Evolutionary conservation across 2,329 filamentous ascomycete species (phyloP).

Genomic region (Exserohilum turcica): DNA sequence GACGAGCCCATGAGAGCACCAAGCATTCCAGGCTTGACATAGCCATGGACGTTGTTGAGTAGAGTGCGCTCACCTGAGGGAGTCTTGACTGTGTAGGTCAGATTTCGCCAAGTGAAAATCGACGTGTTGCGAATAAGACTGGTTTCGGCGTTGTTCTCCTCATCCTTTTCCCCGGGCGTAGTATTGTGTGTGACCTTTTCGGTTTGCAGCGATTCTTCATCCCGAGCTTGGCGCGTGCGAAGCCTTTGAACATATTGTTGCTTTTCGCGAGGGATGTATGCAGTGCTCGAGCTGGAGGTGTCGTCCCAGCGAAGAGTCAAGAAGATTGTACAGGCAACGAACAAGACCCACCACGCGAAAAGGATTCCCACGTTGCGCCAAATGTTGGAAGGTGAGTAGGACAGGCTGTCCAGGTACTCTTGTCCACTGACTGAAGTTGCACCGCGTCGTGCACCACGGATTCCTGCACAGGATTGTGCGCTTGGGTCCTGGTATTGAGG

Average conservation of each 20-base stretch:
- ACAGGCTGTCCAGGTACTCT: conserved; percentile 62
- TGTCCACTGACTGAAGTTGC: conserved; percentile 60
- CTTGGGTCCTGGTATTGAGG: conserved; percentile 51
- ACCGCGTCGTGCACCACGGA: conserved; percentile 60
- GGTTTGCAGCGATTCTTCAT: conserved; percentile 56
- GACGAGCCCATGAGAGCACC: conserved; percentile 48
- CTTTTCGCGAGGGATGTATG: conserved; percentile 62
- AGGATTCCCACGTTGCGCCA: conserved; percentile 53
- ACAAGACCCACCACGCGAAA: conserved; percentile 49
- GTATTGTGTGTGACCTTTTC: conserved; percentile 18
- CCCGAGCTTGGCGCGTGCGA: conserved; percentile 34
- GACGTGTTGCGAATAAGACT: conserved; percentile 66
- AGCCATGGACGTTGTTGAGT: conserved; percentile 59
- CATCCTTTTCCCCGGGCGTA: conserved; percentile 39
- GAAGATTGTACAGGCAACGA: conserved; percentile 62
- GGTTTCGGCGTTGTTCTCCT: not conserved
- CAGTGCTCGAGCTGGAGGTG: conserved; percentile 56
- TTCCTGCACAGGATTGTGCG: conserved; percentile 62
- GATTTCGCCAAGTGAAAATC: conserved; percentile 68
- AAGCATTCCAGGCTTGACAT: conserved; percentile 59
- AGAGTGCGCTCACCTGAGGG: conserved; percentile 48
- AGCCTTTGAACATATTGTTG: conserved; percentile 18
- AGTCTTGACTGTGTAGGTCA: conserved; percentile 62
- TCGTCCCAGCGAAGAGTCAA: conserved; percentile 63
- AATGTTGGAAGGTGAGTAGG: conserved; percentile 36